These are phyloP conservation scores for Nicotiana tomentosiformis DNA, from an alignment of 257 asterid genomes.

Conservation along the genomic window DNA sequence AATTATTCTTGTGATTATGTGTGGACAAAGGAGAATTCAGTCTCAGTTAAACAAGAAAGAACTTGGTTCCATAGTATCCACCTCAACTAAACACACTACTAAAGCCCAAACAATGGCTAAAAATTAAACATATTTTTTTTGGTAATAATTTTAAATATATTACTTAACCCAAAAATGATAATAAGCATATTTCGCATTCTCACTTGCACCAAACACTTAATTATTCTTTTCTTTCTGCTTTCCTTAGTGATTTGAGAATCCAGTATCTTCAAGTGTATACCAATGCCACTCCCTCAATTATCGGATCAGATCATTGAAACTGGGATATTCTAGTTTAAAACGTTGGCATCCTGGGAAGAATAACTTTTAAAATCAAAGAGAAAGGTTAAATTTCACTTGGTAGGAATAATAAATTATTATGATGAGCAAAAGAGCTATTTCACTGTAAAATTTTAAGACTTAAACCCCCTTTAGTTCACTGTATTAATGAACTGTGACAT, in stretches of 20 bases:
- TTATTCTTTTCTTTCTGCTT: background rate
- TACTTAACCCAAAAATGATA: background rate
- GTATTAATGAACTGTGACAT: background rate
- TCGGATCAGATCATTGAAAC: background rate
- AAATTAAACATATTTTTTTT: background rate
- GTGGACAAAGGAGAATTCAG: background rate
- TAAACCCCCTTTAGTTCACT: background rate
- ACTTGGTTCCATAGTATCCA: background rate
- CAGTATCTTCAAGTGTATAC: background rate
- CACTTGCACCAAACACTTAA: background rate
- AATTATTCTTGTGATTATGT: background rate
- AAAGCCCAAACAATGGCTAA: background rate
- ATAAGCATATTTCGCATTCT: background rate
- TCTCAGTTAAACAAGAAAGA: background rate
- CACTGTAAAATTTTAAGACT: background rate
- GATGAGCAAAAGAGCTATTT: background rate
- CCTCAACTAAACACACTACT: background rate
- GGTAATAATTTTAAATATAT: background rate
- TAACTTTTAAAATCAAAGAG: background rate
- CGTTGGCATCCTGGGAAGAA: background rate
- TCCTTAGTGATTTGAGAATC: background rate
- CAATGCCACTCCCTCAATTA: background rate
- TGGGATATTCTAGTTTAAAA: background rate
- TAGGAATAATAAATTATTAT: background rate
- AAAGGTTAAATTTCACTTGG: background rate